Conservation (phyloP, 2,329 filamentous ascomycete genomes). For the Cercospora beticola region DNA sequence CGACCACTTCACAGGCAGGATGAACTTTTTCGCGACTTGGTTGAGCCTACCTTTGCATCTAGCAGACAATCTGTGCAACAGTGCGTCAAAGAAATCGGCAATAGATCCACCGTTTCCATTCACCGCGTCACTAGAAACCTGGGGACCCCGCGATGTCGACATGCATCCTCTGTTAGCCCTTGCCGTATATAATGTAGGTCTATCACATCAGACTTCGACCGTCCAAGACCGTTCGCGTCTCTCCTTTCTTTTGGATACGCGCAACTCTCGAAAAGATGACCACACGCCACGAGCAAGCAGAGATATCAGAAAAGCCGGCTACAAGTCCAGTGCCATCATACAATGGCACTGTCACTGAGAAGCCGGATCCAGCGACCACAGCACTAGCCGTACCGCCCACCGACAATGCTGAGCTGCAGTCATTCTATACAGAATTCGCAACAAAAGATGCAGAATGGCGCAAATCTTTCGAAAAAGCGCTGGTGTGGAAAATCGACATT, state of each 20-base stretch:
- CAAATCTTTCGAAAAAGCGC: conserved; percentile 47
- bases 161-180: neutral
- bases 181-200: neutral
- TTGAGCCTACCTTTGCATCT: neutral
- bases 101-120: neutral
- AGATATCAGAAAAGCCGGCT: neutral
- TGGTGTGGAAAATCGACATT: conserved; percentile 71
- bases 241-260: neutral
- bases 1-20: neutral
- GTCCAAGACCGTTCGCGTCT: neutral
- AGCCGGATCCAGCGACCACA: neutral
- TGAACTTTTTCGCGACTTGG: conserved; percentile 2
- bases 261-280: neutral
- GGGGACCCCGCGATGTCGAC: neutral
- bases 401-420: neutral
- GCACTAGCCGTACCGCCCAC: neutral
- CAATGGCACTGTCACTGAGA: neutral
- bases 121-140: neutral
- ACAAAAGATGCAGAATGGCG: conserved; percentile 5
- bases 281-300: neutral
- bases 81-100: neutral
- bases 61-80: neutral
- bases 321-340: neutral
- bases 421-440: conserved; percentile 4
- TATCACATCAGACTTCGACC: neutral